These are phyloP conservation scores for Emmonsiellopsis sp. DNA, from an alignment of 2,329 filamentous ascomycete genomes.

Conservation along the genomic window DNA sequence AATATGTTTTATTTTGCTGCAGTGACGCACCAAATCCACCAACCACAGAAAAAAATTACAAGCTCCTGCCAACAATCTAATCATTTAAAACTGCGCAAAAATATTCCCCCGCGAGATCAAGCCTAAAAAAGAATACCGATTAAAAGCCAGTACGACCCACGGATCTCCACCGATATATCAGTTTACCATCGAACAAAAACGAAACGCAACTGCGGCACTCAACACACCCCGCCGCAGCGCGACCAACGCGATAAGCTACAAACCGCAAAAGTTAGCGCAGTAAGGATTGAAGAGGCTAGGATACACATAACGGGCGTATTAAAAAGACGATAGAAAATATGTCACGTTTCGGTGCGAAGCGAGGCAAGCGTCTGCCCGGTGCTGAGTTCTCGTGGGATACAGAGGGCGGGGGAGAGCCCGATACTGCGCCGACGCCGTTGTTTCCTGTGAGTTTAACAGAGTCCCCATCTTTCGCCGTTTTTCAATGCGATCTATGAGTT, in stretches of 20 bases:
- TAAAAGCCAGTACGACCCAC: no score
- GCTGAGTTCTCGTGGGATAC: conserved; percentile 32
- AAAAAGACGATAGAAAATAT: conserved; percentile 14
- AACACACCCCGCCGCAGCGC: no score
- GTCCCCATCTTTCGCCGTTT: background rate
- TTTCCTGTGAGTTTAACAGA: conserved; percentile 35
- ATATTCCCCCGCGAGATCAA: background rate
- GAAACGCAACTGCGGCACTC: no score
- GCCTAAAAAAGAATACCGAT: no score
- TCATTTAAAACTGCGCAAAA: background rate
- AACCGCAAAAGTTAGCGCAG: no score
- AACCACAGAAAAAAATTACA: background rate
- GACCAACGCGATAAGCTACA: no score
- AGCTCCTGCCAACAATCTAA: background rate
- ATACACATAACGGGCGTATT: background rate
- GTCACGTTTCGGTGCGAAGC: conserved; percentile 31
- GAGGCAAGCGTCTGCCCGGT: conserved; percentile 29
- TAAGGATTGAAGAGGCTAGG: no score
- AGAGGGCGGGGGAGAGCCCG: conserved; percentile 29
- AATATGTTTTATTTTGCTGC: background rate
- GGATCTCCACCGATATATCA: no score
- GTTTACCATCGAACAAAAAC: no score
- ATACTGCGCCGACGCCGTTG: conserved; percentile 36
- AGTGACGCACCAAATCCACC: background rate
- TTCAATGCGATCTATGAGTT: background rate